These are phyloP conservation scores for Rubia peregrina DNA, from an alignment of 305 asterid species.

Conservation along the genomic window DNA sequence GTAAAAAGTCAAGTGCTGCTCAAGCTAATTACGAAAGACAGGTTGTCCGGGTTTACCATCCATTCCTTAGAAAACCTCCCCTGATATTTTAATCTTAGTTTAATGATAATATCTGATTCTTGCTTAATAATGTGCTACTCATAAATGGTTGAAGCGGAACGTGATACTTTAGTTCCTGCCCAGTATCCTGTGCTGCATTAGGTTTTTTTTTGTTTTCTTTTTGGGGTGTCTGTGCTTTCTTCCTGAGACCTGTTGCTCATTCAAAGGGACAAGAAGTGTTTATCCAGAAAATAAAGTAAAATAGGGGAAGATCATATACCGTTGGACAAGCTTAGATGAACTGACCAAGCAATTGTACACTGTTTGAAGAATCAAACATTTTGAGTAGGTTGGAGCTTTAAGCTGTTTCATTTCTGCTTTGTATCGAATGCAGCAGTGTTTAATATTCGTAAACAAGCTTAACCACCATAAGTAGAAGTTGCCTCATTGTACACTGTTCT, in stretches of 20 bases:
- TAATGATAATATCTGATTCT: neutral
- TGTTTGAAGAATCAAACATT: too few species aligned
- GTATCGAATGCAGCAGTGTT: neutral
- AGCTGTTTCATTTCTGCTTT: neutral
- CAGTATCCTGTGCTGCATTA: neutral
- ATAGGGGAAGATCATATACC: neutral
- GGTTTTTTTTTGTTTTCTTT: neutral
- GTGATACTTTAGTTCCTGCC: neutral
- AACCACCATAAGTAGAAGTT: neutral
- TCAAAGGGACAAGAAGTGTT: neutral
- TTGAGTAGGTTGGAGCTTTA: too few species aligned
- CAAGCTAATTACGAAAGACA: constrained; percentile 94
- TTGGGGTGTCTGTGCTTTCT: neutral
- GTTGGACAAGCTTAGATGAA: neutral
- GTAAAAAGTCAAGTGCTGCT: constrained; percentile 65
- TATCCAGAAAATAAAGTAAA: neutral
- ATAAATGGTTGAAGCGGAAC: neutral
- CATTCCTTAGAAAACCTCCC: constrained; percentile 6
- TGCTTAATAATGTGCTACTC: constrained; percentile 3
- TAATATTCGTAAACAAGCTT: neutral
- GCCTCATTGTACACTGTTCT: too few species aligned
- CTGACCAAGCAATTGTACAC: neutral
- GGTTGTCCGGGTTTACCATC: constrained; percentile 31
- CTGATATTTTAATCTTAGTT: neutral
- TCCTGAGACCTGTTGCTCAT: neutral